Evolutionary conservation across 306 rosid genomes (phyloP).

Genomic region (Vigna unguiculata): DNA sequence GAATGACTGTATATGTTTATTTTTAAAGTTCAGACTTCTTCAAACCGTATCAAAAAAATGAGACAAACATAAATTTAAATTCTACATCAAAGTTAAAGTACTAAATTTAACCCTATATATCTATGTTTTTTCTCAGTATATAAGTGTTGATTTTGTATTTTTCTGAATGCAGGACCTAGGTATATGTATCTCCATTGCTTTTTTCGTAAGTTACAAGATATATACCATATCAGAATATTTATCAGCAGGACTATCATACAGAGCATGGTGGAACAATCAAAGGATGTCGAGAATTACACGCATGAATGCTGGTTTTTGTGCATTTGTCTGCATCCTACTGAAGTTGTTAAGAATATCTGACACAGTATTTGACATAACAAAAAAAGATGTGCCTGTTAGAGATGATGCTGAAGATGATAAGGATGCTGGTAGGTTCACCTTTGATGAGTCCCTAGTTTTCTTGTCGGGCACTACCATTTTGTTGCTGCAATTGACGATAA

Average conservation of each 20-base stretch:
- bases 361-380: constrained; percentile 62
- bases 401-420: not conserved
- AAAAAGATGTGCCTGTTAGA: constrained; percentile 51
- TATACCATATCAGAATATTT: constrained; percentile 50
- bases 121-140: not conserved
- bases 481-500: constrained; percentile 56
- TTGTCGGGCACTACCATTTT: constrained; percentile 68
- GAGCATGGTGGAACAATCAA: constrained; percentile 82
- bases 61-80: too few species aligned
- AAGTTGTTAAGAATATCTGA: constrained; percentile 58
- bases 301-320: constrained; percentile 55
- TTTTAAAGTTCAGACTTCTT: too few species aligned
- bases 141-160: not conserved
- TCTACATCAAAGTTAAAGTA: too few species aligned
- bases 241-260: constrained; percentile 48
- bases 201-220: constrained; percentile 39
- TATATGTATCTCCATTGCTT: constrained; percentile 41
- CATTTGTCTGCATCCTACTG: constrained; percentile 47
- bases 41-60: too few species aligned
- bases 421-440: constrained; percentile 55
- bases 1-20: too few species aligned
- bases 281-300: constrained; percentile 59
- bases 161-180: constrained; percentile 45
- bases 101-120: too few species aligned
- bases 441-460: constrained; percentile 61